Base-by-base conservation (phyloP, 2,329 filamentous ascomycete species). In the Cladosporium sp. region DNA sequence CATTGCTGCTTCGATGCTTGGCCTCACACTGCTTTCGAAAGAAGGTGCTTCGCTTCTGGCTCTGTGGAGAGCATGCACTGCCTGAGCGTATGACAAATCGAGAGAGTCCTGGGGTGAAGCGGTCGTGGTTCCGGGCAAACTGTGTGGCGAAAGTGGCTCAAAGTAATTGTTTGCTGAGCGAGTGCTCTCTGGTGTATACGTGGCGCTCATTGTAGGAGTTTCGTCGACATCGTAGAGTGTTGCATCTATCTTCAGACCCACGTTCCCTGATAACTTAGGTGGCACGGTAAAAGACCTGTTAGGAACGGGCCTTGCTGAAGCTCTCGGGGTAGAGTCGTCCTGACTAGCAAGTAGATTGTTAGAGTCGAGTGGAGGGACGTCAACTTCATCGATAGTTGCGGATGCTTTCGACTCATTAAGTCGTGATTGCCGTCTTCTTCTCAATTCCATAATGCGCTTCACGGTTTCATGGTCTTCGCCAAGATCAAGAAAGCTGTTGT, bases 361-460 rank as follows among this genome's bases (percentile, higher is more conserved):
- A 7, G 17, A n/a, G 19, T 20, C 11, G 8, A 41, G 29, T 9
- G 37, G 13, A 17, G 45, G 37, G 2, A 12, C 19, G 2, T 41
- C 36, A 9, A 13, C 18, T 24, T 60, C 64, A 43, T 63, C 59
- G 30, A 64, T 64, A 40, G 61, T 64, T 50, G 69, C 60, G 44
- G 70, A 65, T 45, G 63, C 66, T 63, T 71, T 68, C 62, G 74
- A 62, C 59, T 76, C 72, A 56, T 69, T 71, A 40, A 80, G 75
- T 53, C 79, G 73, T 59, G 74, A 72, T 64, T 79, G 71, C 56
- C 80, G 79, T 55, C 79, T 77, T 57, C 79, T 74, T 59, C 78
- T 77, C 27, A 84, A 63, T 58, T 84, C 73, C 58, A 75, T 73
- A 44, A 84, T 84, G 50, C 75, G 75, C 30, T 76, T 78, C 6